Base-by-base conservation (phyloP, 495 filamentous ascomycete species). In the Aspergillus asperescens region DNA sequence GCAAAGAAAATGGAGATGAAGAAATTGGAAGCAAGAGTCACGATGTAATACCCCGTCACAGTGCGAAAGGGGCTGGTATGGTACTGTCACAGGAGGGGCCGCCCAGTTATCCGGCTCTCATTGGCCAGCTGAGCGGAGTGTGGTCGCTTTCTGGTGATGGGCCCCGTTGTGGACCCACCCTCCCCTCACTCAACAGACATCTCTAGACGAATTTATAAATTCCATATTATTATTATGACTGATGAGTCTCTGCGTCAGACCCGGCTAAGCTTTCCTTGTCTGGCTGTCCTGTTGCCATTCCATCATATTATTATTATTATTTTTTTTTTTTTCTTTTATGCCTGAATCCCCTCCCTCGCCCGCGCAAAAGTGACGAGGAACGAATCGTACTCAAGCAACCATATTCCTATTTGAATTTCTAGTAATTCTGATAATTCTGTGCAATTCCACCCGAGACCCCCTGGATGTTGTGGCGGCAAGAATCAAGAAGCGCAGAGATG, bases 241-340 rank as follows among this genome's bases (percentile, higher is more conserved):
- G n/a, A n/a, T n/a, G n/a, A n/a, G n/a, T n/a, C n/a, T n/a, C n/a
- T 42, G 8, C 19, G 19, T 38, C 18, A 39, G 50, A 35, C 39
- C 55, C 59, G 59, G 61, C 53, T 63, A 63, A 63, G 61, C 52
- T 63, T 63, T 63, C 61, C 61, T 53, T 56, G 54, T 59, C 50
- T 51, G 51, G 56, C 32, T 47, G 15, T 32, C 31, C 27, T 19
- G 20, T 42, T 39, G n/a, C n/a, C n/a, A n/a, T n/a, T n/a, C n/a
- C n/a, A n/a, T n/a, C n/a, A n/a, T n/a, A 20, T 20, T 38, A 31
- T 27, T 34, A 35, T 48, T 38, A 39, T 31, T 18, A 5, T 25
- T 29, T 48, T n/a, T n/a, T 18, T 23, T 22, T 22, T 34, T 37
- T 43, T 31, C 35, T n/a, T n/a, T n/a, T n/a, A n/a, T n/a, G n/a